Evolutionary conservation across 225 moss, liverwort and hornwort species (phyloP), one percentile per base, ranked within the genome.

Genomic region (Physcomitrium patens): DNA sequence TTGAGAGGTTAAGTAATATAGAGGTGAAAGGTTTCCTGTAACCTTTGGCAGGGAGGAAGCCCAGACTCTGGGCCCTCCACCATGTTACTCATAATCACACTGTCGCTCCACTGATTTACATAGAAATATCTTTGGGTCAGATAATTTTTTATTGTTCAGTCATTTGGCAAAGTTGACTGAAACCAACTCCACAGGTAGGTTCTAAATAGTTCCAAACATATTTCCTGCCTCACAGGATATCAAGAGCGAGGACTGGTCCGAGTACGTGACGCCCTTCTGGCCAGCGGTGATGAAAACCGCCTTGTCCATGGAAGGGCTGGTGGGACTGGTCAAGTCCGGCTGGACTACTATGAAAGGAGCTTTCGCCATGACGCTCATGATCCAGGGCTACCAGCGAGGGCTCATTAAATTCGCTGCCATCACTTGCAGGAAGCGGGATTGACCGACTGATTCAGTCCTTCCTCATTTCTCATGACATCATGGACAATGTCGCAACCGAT

Each of bases 341-440:
- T 99, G 95, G 95, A 93, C 95, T 2, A 93, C 97, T 0, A 76
- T 99, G 50, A 91, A 89, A 68, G 97, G 95, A 71, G 97, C 97
- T 49, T 77, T 95, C 16, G 97, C 95, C 1, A 99, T 99, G 97
- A 84, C 76, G 26, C 84, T 91, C 18, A 99, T 99, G 97, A 87
- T 99, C 18, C 89, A 89, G 85, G 97, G 97, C 31, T 99, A 93
- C 69, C 93, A 93, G 82, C 85, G 79, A 51, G 97, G 97, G 20
- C 95, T 95, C 7, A 93, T 99, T 82, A 99, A 99, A 72, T 95
- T 99, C 63, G 95, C 90, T 0, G 80, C 95, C 65, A 93, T 99
- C 69, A 92, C 90, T 50, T 91, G 90, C 9, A 85, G 77, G 49
- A 99, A 99, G 80, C 83, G 82, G 1, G 73, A 78, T 73, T 80